A percentile compares a stretch with the other conserved stretches of the same genome.
These are phyloP conservation scores for Pleurotus platypus DNA, from an alignment of 768 basidiomycete genomes.

Conservation along the genomic window DNA sequence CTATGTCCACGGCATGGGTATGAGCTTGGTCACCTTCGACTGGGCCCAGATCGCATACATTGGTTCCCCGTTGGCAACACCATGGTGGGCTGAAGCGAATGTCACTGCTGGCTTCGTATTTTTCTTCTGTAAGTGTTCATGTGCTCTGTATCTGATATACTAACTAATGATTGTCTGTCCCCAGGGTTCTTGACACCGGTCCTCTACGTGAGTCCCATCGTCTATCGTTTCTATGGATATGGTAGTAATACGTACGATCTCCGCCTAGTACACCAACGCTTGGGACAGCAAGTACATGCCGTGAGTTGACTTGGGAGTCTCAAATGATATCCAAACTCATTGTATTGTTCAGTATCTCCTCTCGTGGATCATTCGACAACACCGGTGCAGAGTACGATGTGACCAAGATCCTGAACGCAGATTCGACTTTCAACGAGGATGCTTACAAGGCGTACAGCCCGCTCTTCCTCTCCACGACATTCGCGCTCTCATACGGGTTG, in stretches of 20 bases:
- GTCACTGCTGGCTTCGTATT: constrained; percentile 15
- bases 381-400: constrained; percentile 57
- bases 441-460: constrained; percentile 58
- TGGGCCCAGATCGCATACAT: constrained; percentile 65
- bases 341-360: constrained; percentile 39
- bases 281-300: constrained; percentile 60
- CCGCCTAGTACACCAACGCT: constrained; percentile 54
- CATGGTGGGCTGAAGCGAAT: constrained; percentile 65
- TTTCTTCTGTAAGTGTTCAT: constrained; percentile 15
- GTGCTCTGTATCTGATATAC: background rate
- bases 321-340: background rate
- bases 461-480: constrained; percentile 65
- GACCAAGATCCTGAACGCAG: constrained; percentile 46
- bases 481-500: constrained; percentile 75
- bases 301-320: constrained; percentile 23
- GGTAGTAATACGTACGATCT: background rate
- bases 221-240: background rate
- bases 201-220: constrained; percentile 52
- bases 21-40: constrained; percentile 76
- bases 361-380: constrained; percentile 66
- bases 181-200: constrained; percentile 56
- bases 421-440: constrained; percentile 50
- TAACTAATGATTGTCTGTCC: background rate
- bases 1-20: constrained; percentile 55
- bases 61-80: constrained; percentile 54